phyloP scores from a whole-genome alignment of 2,329 filamentous ascomycete genomes.

The Penicillium sp. region DNA sequence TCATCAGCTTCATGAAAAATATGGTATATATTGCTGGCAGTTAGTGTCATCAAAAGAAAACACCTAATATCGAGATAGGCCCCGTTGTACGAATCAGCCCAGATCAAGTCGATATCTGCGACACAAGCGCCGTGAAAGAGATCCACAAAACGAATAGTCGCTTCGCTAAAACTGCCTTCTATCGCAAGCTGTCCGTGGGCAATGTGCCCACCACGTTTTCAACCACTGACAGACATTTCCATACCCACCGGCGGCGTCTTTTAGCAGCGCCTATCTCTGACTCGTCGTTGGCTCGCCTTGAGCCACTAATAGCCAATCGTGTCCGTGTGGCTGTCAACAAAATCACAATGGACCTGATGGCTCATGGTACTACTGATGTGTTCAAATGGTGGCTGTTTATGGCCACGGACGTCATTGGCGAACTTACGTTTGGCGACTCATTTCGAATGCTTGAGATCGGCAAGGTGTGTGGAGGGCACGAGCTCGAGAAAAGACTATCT shows the following conservation, averaged over 20 bases:
- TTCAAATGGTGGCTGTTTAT: slow-evolving; percentile 56
- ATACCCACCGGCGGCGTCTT: slow-evolving; percentile 43
- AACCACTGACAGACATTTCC: slow-evolving; percentile 38
- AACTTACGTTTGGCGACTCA: slow-evolving; percentile 56
- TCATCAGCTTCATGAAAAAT: slow-evolving; percentile 27
- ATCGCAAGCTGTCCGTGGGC: slow-evolving; percentile 20
- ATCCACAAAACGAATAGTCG: slow-evolving; percentile 34
- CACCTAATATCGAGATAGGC: slow-evolving; percentile 13
- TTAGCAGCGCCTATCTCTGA: slow-evolving; percentile 35
- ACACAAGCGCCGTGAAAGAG: slow-evolving; percentile 31
- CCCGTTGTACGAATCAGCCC: slow-evolving; percentile 32
- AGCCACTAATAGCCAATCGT: slow-evolving; percentile 40
- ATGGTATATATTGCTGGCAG: slow-evolving; percentile 17
- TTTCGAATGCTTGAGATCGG: slow-evolving; percentile 53
- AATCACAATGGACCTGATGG: slow-evolving; percentile 47
- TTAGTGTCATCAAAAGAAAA: background rate
- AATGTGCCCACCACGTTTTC: slow-evolving; percentile 39
- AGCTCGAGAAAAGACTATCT: too few relatives aligned
- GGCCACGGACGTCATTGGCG: slow-evolving; percentile 54
- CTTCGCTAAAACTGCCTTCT: slow-evolving; percentile 36
- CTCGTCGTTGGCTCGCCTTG: slow-evolving; percentile 27
- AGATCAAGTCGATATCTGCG: slow-evolving; percentile 36
- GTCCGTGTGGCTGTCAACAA: slow-evolving; percentile 41
- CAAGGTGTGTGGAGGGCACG: slow-evolving; percentile 33
- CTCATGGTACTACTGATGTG: slow-evolving; percentile 42